phyloP scores from a whole-genome alignment of 2,329 filamentous ascomycete genomes.

The Graphilbum fragrans region DNA sequence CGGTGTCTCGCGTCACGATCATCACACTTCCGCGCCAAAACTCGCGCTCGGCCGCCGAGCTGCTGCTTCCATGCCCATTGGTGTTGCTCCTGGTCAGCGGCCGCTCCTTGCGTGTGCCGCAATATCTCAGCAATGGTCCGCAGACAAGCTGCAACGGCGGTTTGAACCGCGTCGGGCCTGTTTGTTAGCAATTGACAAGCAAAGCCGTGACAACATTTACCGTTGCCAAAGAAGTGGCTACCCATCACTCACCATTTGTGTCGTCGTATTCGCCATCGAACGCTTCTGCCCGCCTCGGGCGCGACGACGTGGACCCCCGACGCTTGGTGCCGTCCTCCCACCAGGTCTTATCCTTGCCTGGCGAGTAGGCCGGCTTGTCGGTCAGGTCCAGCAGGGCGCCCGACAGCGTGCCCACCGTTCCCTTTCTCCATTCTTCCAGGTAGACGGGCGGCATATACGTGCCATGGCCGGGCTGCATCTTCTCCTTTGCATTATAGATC shows the following conservation, averaged over 20 bases:
- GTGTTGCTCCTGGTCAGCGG: slow-evolving; percentile 23
- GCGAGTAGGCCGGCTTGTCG: slow-evolving; percentile 20
- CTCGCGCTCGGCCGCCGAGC: slow-evolving; percentile 42
- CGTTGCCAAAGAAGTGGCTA: slow-evolving; percentile 9
- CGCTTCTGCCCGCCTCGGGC: slow-evolving; percentile 44
- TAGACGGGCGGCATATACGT: slow-evolving; percentile 47
- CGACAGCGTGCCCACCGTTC: slow-evolving; percentile 47
- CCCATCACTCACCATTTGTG: slow-evolving; percentile 33
- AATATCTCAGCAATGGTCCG: slow-evolving; percentile 82
- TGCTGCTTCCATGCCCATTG: slow-evolving; percentile 13
- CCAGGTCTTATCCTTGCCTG: slow-evolving; percentile 52
- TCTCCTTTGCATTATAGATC: slow-evolving; percentile 27
- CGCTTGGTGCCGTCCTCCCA: slow-evolving; percentile 53
- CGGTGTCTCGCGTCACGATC: slow-evolving; percentile 82
- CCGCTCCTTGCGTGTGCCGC: slow-evolving; percentile 61
- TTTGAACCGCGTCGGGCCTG: slow-evolving; percentile 60
- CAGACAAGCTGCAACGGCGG: slow-evolving; percentile 79
- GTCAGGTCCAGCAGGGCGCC: slow-evolving; percentile 49
- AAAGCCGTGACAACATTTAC: not conserved
- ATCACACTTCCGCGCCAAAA: slow-evolving; percentile 90
- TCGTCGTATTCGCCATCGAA: slow-evolving; percentile 60
- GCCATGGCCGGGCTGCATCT: slow-evolving; percentile 35
- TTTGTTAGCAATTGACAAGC: slow-evolving; percentile 1
- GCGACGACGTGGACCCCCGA: slow-evolving; percentile 31
- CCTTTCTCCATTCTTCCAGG: slow-evolving; percentile 64